Percentiles rank a stretch among this genome's conserved stretches.
Conservation (phyloP, 148 eudicot species). For the Silene uniflora region DNA sequence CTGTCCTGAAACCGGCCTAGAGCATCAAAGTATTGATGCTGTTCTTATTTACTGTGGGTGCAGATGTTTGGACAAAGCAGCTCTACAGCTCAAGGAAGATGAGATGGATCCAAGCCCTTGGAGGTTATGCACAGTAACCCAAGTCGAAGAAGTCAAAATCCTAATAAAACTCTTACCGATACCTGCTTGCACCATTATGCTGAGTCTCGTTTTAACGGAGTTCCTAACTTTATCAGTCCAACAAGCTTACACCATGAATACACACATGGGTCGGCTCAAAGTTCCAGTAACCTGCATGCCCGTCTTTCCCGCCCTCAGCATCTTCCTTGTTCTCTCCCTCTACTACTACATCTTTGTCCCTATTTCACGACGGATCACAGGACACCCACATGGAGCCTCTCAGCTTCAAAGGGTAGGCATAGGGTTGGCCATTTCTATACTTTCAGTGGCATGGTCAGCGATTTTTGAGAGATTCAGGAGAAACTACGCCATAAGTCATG, state of each 20-base stretch:
- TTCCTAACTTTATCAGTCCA: slow-evolving; percentile 79
- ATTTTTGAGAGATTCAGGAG: slow-evolving; percentile 78
- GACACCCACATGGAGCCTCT: slow-evolving; percentile 88
- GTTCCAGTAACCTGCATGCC: slow-evolving; percentile 97
- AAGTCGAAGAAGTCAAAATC: slow-evolving; percentile 89
- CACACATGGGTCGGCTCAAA: slow-evolving; percentile 66
- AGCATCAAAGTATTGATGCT: neutral
- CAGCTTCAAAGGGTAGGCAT: slow-evolving; percentile 92
- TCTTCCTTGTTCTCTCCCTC: slow-evolving; percentile 72
- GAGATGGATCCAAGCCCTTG: slow-evolving; percentile 52
- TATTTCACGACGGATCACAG: slow-evolving; percentile 59
- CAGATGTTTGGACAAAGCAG: slow-evolving; percentile 87
- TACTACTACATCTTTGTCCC: slow-evolving; percentile 81
- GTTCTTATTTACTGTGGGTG: neutral
- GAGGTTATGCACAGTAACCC: slow-evolving; percentile 84
- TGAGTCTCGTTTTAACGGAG: slow-evolving; percentile 64
- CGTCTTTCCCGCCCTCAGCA: slow-evolving; percentile 83
- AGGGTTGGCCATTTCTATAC: slow-evolving; percentile 71
- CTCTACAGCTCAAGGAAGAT: slow-evolving; percentile 71
- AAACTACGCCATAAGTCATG: slow-evolving; percentile 56
- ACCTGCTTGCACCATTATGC: slow-evolving; percentile 73
- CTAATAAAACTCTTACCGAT: slow-evolving; percentile 60
- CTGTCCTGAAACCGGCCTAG: neutral
- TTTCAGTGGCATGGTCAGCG: slow-evolving; percentile 81
- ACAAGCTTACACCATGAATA: slow-evolving; percentile 82